phyloP scores from a whole-genome alignment of 495 filamentous ascomycete genomes.

The Beverwykella pulmonaria region DNA sequence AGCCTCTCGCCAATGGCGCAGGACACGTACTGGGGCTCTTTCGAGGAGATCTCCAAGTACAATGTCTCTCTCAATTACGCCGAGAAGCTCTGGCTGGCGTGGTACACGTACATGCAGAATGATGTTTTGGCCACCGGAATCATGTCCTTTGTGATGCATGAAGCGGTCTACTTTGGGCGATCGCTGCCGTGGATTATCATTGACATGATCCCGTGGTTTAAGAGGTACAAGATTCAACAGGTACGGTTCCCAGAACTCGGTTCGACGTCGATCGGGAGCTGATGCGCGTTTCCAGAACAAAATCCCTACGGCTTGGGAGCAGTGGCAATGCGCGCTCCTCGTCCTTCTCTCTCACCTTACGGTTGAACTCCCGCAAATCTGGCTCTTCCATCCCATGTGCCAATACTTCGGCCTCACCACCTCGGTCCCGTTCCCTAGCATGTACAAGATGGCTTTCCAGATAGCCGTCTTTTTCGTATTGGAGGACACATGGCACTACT shows the following conservation, averaged over 20 bases:
- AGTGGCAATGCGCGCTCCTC: conserved; percentile 89
- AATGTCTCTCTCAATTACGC: conserved; percentile 83
- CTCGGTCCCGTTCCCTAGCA: conserved; percentile 82
- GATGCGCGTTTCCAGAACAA: conserved; percentile 65
- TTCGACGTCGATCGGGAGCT: background rate
- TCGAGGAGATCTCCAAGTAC: conserved; percentile 82
- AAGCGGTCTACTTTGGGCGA: conserved; percentile 89
- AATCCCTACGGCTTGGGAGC: conserved; percentile 83
- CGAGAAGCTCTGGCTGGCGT: conserved; percentile 87
- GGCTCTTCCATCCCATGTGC: conserved; percentile 99
- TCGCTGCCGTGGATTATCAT: conserved; percentile 93
- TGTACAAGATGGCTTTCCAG: conserved; percentile 85
- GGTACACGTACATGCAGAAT: conserved; percentile 99
- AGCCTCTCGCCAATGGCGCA: conserved; percentile 26
- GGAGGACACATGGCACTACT: conserved; percentile 99
- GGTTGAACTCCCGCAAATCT: conserved; percentile 96
- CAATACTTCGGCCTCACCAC: conserved; percentile 88
- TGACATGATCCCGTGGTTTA: conserved; percentile 81
- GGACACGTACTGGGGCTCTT: conserved; percentile 70
- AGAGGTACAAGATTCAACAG: conserved; percentile 91
- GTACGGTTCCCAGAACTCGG: conserved; percentile 52
- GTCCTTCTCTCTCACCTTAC: conserved; percentile 94
- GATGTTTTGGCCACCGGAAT: conserved; percentile 94
- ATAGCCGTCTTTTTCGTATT: conserved; percentile 93
- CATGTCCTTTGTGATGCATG: conserved; percentile 96